phyloP scores from a whole-genome alignment of 495 filamentous ascomycete genomes.

The Neurospora sp. region DNA sequence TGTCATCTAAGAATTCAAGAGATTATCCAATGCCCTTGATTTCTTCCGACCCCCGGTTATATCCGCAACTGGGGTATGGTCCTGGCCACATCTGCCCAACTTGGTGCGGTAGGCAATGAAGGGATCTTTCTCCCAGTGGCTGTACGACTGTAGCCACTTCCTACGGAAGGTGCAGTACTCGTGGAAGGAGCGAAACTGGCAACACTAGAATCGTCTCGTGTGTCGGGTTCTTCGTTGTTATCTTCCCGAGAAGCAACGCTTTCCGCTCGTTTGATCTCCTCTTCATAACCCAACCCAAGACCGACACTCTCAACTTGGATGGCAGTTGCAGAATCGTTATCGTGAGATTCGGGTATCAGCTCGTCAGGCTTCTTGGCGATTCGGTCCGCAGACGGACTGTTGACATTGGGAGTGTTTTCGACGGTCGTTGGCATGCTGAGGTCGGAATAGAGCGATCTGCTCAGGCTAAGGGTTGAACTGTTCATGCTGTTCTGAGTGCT shows the following conservation, averaged over 20 bases:
- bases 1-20: background rate
- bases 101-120: slow-evolving; percentile 20
- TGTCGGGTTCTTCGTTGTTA: background rate
- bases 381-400: slow-evolving; percentile 2
- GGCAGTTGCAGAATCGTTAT: background rate
- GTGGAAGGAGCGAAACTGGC: slow-evolving; percentile 4
- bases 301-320: background rate
- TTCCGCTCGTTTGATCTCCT: slow-evolving; percentile 6
- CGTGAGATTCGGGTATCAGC: background rate
- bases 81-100: slow-evolving; percentile 26
- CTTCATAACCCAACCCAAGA: background rate
- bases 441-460: slow-evolving; percentile 14
- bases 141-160: slow-evolving; percentile 13
- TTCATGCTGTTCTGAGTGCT: slow-evolving; percentile 26
- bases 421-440: slow-evolving; percentile 14
- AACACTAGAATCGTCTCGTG: slow-evolving; percentile 11
- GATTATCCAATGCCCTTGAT: background rate
- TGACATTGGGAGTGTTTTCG: slow-evolving; percentile 13
- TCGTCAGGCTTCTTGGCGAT: background rate
- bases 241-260: slow-evolving; percentile 5
- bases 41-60: background rate
- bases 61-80: background rate
- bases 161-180: slow-evolving; percentile 4
- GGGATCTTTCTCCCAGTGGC: slow-evolving; percentile 8
- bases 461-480: slow-evolving; percentile 22